Base-by-base conservation (phyloP, 2,329 filamentous ascomycete species). In the Monosporascus sp. region DNA sequence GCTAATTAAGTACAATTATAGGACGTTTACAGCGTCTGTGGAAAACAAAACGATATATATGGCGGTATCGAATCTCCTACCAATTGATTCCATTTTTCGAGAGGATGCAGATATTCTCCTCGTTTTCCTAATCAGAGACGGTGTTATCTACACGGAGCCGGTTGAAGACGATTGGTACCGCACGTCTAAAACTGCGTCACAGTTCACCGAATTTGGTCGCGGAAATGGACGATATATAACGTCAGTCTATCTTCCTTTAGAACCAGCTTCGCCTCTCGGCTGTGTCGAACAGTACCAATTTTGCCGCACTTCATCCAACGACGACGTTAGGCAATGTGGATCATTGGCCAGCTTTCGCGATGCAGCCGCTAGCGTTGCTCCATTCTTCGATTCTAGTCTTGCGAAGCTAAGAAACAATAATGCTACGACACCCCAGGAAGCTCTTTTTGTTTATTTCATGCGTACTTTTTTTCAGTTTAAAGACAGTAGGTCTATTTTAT, bases 201-300 rank as follows among this genome's bases (percentile, higher is more conserved):
- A n/a, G n/a, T n/a, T n/a, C n/a, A n/a, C n/a, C n/a, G n/a, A n/a
- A n/a, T n/a, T n/a, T n/a, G n/a, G n/a, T n/a, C n/a, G n/a, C n/a
- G n/a, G n/a, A n/a, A n/a, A n/a, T n/a, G n/a, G n/a, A n/a, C n/a
- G n/a, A n/a, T n/a, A n/a, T n/a, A 43, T 7, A 20, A 16, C 3
- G 9, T 22, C 43, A 26, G 16, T 45, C 20, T 45, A 45, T 45
- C 19, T 45, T 45, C 43, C 43, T 20, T 45, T 24, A 19, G 43
- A 45, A 26, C 43, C 43, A 11, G 52, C 54, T 37, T 58, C 56
- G 20, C 56, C 56, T 2, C 48, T 58, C 1, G 56, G 44, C 1
- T 58, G 56, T 46, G n/a, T 19, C 1, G 31, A 49, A 2, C 57
- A 57, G 26, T 50, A 52, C 22, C 57, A 59, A 31, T 57, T 59